phyloP scores from a whole-genome alignment of 768 basidiomycete species.

The Rossbeevera mucosa region DNA sequence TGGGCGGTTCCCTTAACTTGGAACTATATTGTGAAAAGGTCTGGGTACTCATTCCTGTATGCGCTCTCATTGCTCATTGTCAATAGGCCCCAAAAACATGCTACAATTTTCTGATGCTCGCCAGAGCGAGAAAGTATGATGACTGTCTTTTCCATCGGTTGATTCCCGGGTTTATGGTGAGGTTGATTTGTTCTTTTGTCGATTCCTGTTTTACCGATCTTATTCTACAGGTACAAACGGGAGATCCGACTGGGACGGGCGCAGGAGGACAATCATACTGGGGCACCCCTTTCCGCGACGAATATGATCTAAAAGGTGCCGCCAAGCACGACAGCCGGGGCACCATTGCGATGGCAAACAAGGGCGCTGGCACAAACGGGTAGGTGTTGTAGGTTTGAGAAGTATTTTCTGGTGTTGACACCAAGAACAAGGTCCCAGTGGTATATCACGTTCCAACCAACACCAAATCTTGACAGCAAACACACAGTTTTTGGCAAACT shows the following conservation, averaged over 20 bases:
- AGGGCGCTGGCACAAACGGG: conserved; percentile 88
- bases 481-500: conserved; percentile 97
- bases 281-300: conserved; percentile 96
- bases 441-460: conserved; percentile 82
- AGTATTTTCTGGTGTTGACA: neutral
- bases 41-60: neutral
- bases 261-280: conserved; percentile 89
- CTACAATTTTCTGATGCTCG: conserved; percentile 96
- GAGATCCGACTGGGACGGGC: conserved; percentile 95
- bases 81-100: conserved; percentile 92
- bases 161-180: conserved; percentile 93
- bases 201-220: conserved; percentile 1
- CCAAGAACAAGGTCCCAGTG: conserved; percentile 72
- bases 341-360: conserved; percentile 91
- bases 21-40: conserved; percentile 90
- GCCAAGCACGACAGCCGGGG: conserved; percentile 85
- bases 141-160: conserved; percentile 86
- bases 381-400: conserved; percentile 26
- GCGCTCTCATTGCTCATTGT: neutral
- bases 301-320: conserved; percentile 83
- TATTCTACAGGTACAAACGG: conserved; percentile 78
- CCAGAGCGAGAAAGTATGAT: conserved; percentile 86
- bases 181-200: conserved; percentile 9
- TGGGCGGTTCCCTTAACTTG: conserved; percentile 82
- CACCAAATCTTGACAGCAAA: conserved; percentile 85